Conservation (phyloP, 176 grass and related monocot genomes). For the Triticum timopheevii region DNA sequence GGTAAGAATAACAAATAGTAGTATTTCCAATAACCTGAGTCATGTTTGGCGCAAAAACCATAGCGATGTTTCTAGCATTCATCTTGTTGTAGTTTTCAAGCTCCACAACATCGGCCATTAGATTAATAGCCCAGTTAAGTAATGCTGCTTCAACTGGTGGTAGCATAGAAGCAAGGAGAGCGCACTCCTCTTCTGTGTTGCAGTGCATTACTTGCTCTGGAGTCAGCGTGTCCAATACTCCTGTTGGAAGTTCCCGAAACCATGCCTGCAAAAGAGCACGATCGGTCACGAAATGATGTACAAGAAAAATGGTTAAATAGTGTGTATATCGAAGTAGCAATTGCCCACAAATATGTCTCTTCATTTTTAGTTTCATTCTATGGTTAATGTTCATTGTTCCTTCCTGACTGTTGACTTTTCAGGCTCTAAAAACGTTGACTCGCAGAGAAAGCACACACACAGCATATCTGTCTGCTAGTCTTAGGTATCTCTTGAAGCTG, state of each 20-base stretch:
- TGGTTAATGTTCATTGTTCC: background rate
- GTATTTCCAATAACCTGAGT: slow-evolving; percentile 66
- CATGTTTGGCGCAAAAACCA: slow-evolving; percentile 99
- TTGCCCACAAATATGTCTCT: background rate
- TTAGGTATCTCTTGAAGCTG: background rate
- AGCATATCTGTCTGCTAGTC: background rate
- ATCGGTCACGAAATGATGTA: background rate
- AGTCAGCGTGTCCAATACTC: slow-evolving; percentile 64
- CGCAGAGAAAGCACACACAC: background rate
- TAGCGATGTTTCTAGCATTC: slow-evolving; percentile 91
- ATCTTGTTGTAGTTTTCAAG: slow-evolving; percentile 89
- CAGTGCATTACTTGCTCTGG: slow-evolving; percentile 84
- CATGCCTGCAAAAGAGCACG: slow-evolving; percentile 65
- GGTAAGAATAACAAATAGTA: background rate
- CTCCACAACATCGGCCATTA: slow-evolving; percentile 92
- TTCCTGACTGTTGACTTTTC: background rate
- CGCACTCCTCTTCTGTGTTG: slow-evolving; percentile 78
- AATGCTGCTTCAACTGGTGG: slow-evolving; percentile 70
- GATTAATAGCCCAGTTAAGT: slow-evolving; percentile 85
- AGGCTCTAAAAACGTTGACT: background rate
- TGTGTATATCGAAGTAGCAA: background rate
- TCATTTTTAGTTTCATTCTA: background rate
- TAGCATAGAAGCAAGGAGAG: slow-evolving; percentile 53
- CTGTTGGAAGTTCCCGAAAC: slow-evolving; percentile 88
- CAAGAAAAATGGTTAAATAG: background rate